These are phyloP conservation scores for Protomyces pachydermus DNA, from an alignment of 1,139 yeast species.

Conservation along the genomic window DNA sequence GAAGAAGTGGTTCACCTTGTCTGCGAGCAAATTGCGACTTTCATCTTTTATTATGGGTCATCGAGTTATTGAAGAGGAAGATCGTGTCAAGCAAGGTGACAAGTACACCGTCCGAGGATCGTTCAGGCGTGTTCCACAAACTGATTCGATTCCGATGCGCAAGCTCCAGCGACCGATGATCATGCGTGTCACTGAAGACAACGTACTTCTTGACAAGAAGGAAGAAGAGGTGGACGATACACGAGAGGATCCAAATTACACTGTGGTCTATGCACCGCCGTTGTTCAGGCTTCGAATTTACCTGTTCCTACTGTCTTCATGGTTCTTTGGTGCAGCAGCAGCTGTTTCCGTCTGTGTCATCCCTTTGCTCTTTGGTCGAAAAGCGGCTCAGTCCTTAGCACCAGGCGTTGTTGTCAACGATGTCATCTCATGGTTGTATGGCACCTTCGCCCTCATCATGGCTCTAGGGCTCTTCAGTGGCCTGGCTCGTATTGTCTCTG, in stretches of 20 bases:
- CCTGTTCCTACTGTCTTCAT: constrained; percentile 53
- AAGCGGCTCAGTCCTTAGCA: background rate
- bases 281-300: constrained; percentile 58
- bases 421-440: constrained; percentile 4
- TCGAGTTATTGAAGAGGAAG: constrained; percentile 66
- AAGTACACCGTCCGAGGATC: constrained; percentile 69
- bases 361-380: constrained; percentile 13
- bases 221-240: constrained; percentile 41
- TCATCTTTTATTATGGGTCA: constrained; percentile 72
- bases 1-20: constrained; percentile 55
- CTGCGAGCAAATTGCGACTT: constrained; percentile 58
- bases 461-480: background rate
- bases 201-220: constrained; percentile 51
- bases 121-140: constrained; percentile 79
- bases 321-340: constrained; percentile 59
- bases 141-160: constrained; percentile 61
- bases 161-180: constrained; percentile 58
- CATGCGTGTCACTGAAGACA: constrained; percentile 77
- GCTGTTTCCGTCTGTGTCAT: background rate
- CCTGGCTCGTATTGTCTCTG: background rate
- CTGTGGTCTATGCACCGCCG: constrained; percentile 85
- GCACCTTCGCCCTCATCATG: background rate
- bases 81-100: constrained; percentile 42
- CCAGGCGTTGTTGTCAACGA: constrained; percentile 8
- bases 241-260: constrained; percentile 51